Percentiles rank a stretch among this genome's conserved stretches.
These are phyloP conservation scores for Gryganskiella cystojenkinii DNA, from an alignment of 192 early-diverging fungal species.

Conservation along the genomic window DNA sequence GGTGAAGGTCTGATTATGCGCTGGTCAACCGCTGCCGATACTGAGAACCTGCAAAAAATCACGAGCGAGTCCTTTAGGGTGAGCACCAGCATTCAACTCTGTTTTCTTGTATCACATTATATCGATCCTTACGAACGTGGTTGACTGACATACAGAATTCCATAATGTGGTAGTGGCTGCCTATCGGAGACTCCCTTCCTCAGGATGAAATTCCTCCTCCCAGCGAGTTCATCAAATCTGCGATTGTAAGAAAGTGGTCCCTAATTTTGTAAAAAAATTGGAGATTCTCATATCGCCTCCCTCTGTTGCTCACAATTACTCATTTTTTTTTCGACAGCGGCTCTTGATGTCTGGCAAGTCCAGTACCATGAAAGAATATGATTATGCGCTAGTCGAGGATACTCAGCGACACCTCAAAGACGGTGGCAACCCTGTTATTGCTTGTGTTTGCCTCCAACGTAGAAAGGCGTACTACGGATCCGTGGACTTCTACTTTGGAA, in stretches of 20 bases:
- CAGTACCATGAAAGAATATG: constrained; percentile 11
- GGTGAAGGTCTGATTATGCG: constrained; percentile 40
- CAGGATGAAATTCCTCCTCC: no score
- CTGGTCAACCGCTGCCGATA: constrained; percentile 26
- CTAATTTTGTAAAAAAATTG: no score
- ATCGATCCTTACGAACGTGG: neutral
- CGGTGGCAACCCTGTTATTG: constrained; percentile 19
- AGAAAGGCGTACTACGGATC: constrained; percentile 14
- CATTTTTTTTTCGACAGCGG: no score
- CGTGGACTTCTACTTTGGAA: neutral
- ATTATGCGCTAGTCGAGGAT: constrained; percentile 29
- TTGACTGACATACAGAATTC: no score
- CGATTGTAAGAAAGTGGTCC: no score
- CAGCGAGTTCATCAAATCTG: no score
- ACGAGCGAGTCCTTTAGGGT: constrained; percentile 19
- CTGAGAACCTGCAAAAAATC: constrained; percentile 6
- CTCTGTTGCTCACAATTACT: neutral
- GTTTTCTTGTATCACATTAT: no score
- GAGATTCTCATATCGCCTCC: neutral
- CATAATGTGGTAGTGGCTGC: no score
- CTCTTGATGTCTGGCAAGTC: constrained; percentile 21
- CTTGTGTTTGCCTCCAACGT: constrained; percentile 3
- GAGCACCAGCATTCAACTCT: neutral
- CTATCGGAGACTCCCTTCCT: no score
- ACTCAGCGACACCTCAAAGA: neutral